Evolutionary conservation across 1,284 basidiomycete species (phyloP).

Genomic region (Caloboletus firmus): DNA sequence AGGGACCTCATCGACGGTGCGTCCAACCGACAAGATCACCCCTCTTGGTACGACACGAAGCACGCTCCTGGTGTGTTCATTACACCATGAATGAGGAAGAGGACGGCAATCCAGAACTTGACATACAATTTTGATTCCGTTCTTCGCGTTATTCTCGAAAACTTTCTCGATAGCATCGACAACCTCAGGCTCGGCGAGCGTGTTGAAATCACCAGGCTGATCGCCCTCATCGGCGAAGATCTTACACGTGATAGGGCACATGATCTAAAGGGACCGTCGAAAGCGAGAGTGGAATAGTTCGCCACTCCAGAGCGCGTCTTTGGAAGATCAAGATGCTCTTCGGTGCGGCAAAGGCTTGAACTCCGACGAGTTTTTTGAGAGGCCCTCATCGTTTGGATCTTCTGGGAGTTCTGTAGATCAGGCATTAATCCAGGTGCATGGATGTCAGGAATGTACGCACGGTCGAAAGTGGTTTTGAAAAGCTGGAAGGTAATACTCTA

Average conservation of each 20-base stretch:
- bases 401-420: slow-evolving; percentile 76
- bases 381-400: slow-evolving; percentile 66
- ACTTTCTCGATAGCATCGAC: slow-evolving; percentile 83
- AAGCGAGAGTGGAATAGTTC: slow-evolving; percentile 13
- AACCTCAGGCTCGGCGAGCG: slow-evolving; percentile 83
- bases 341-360: slow-evolving; percentile 95
- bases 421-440: neutral
- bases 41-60: no score
- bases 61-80: neutral
- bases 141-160: slow-evolving; percentile 36
- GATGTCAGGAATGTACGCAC: slow-evolving; percentile 38
- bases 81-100: slow-evolving; percentile 2
- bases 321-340: slow-evolving; percentile 95
- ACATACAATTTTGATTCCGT: slow-evolving; percentile 13
- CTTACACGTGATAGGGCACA: slow-evolving; percentile 94
- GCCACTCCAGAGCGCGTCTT: slow-evolving; percentile 98
- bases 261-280: slow-evolving; percentile 56
- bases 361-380: slow-evolving; percentile 88
- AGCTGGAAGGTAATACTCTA: no score
- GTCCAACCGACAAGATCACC: no score
- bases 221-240: slow-evolving; percentile 92
- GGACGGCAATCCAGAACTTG: neutral
- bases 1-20: no score
- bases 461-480: no score
- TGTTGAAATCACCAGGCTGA: slow-evolving; percentile 90